These are phyloP conservation scores for Straminergon stramineum DNA, from an alignment of 225 moss, liverwort and hornwort species.

Conservation along the genomic window DNA sequence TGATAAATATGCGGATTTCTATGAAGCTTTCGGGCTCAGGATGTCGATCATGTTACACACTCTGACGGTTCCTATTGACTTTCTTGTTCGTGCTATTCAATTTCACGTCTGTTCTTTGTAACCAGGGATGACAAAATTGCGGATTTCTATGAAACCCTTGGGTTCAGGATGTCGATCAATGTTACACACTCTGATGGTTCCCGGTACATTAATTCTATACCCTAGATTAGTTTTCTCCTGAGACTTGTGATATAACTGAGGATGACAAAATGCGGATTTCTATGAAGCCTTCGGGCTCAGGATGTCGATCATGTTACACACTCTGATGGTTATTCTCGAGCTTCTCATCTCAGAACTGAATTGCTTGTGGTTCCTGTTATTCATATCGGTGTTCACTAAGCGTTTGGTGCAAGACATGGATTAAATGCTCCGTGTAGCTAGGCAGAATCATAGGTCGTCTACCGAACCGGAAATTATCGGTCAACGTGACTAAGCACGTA, in stretches of 20 bases:
- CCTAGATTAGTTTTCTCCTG: no score
- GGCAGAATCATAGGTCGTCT: not conserved
- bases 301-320: not conserved
- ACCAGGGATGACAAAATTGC: not conserved
- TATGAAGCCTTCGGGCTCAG: not conserved
- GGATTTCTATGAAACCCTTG: not conserved
- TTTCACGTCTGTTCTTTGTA: not conserved
- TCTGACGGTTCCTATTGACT: not conserved
- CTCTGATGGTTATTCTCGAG: slow-evolving; percentile 4
- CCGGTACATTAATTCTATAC: not conserved
- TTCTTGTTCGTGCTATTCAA: not conserved
- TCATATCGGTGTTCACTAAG: not conserved
- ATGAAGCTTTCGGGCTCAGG: not conserved
- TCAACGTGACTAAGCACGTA: no score
- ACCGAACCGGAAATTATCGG: not conserved
- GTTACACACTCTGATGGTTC: not conserved
- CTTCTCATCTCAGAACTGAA: not conserved
- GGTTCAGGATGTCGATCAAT: not conserved
- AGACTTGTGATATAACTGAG: not conserved
- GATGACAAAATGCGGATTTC: slow-evolving; percentile 21
- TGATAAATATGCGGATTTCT: slow-evolving; percentile 12
- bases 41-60: not conserved
- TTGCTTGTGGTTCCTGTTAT: not conserved
- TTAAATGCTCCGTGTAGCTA: not conserved
- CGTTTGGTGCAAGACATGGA: not conserved